A percentile compares a stretch with the other conserved stretches of the same genome.
Evolutionary conservation across 140 eudicot species (phyloP).

Genomic region (Erigeron philadelphicus): DNA sequence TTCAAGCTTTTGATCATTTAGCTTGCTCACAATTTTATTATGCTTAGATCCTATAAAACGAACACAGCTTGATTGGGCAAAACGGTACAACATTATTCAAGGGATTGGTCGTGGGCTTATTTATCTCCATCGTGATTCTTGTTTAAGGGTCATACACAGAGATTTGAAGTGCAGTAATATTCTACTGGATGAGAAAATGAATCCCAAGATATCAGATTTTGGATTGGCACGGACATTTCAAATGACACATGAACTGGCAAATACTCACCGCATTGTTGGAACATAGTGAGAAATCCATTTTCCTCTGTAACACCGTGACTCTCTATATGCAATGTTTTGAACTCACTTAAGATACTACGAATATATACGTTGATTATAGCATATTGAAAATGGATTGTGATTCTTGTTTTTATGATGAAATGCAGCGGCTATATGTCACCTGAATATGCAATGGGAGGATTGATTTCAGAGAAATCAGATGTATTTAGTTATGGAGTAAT

Average conservation of each 20-base stretch:
- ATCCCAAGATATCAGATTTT: conserved; percentile 39
- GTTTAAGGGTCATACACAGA: conserved; percentile 32
- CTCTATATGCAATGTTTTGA: background rate
- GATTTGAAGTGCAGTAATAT: conserved; percentile 36
- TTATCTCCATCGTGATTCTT: conserved; percentile 36
- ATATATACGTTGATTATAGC: background rate
- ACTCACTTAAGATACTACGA: background rate
- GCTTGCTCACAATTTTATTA: background rate
- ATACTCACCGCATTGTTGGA: conserved; percentile 33
- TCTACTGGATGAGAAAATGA: conserved; percentile 31
- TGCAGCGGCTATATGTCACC: conserved; percentile 38
- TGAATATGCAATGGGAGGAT: conserved; percentile 32
- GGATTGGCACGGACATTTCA: conserved; percentile 36
- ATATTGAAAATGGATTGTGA: background rate
- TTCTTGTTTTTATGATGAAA: background rate
- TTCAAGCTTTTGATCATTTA: background rate
- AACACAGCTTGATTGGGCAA: conserved; percentile 27
- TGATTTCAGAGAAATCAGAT: conserved; percentile 34
- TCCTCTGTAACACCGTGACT: background rate
- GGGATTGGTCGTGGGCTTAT: conserved; percentile 33
- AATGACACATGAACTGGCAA: conserved; percentile 26
- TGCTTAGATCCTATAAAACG: conserved; percentile 24
- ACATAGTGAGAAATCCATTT: conserved; percentile 27
- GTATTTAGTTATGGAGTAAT: conserved; percentile 38
- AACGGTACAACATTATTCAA: conserved; percentile 22